phyloP scores from a whole-genome alignment of 345 rosid genomes.

The Boechera stricta region DNA sequence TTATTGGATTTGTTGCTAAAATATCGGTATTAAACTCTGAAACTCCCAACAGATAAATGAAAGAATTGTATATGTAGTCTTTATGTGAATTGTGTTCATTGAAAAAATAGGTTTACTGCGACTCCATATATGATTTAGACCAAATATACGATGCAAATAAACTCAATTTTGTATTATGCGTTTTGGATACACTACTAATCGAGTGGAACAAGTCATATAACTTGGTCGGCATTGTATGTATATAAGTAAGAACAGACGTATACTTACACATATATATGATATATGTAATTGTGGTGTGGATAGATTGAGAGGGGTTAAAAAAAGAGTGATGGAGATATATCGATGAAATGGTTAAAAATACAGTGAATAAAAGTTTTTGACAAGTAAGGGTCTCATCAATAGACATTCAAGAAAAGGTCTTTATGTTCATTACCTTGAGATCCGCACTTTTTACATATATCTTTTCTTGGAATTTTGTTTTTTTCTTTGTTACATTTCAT shows the following conservation, averaged over 20 bases:
- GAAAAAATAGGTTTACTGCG: too few relatives aligned
- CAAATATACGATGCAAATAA: too few relatives aligned
- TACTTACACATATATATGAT: background rate
- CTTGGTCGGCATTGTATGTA: background rate
- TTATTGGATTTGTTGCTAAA: too few relatives aligned
- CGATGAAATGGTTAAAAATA: slow-evolving; percentile 44
- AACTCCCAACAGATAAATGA: too few relatives aligned
- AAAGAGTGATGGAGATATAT: slow-evolving; percentile 43
- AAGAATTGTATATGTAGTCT: background rate
- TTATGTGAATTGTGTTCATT: background rate
- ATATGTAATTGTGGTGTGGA: slow-evolving; percentile 17
- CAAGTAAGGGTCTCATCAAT: slow-evolving; percentile 46
- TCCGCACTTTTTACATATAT: slow-evolving; percentile 33
- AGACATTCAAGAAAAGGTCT: slow-evolving; percentile 44
- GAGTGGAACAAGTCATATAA: background rate
- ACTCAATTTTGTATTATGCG: background rate
- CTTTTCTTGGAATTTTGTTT: slow-evolving; percentile 9
- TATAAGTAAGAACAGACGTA: slow-evolving; percentile 8
- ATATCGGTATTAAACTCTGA: too few relatives aligned
- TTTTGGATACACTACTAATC: background rate
- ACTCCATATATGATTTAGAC: too few relatives aligned
- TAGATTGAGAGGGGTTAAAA: slow-evolving; percentile 24
- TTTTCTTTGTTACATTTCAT: background rate
- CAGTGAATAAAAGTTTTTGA: slow-evolving; percentile 45
- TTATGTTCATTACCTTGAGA: slow-evolving; percentile 41